A percentile compares a stretch with the other conserved stretches of the same genome.
Conservation (phyloP, 1,284 basidiomycete species). For the Lentinus polychrous region DNA sequence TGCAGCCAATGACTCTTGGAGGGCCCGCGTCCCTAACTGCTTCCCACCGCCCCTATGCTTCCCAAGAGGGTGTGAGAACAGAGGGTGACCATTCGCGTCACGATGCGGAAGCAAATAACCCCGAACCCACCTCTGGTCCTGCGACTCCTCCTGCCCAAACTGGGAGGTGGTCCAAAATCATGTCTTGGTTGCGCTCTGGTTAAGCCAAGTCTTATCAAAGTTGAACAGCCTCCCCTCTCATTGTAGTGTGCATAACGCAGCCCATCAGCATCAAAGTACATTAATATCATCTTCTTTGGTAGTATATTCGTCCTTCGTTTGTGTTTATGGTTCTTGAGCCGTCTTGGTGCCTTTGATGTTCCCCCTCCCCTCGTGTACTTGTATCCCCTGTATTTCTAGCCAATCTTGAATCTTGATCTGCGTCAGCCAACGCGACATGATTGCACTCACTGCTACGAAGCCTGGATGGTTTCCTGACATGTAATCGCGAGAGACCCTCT, state of each 20-base stretch:
- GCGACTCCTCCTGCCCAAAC: neutral
- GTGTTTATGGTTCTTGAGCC: slow-evolving; percentile 1
- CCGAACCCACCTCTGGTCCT: neutral
- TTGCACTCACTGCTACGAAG: slow-evolving; percentile 1
- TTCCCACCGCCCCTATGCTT: slow-evolving; percentile 17
- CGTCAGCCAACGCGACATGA: neutral
- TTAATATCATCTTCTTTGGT: neutral
- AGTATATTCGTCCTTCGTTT: neutral
- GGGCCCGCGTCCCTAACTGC: slow-evolving; percentile 30
- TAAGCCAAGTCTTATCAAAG: slow-evolving; percentile 8
- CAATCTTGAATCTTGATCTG: too few species aligned
- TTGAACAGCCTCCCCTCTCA: neutral
- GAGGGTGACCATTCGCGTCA: neutral
- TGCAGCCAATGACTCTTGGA: slow-evolving; percentile 59
- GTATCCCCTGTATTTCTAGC: slow-evolving; percentile 6
- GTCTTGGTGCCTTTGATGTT: slow-evolving; percentile 5
- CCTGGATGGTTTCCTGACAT: too few species aligned
- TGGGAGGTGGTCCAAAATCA: slow-evolving; percentile 17
- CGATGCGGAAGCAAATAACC: neutral
- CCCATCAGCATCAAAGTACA: too few species aligned
- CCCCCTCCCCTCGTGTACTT: neutral
- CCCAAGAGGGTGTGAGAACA: slow-evolving; percentile 10
- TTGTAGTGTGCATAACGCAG: too few species aligned
- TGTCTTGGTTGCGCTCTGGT: slow-evolving; percentile 18
- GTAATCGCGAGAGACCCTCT: too few species aligned